phyloP scores from a whole-genome alignment of 1,139 yeast species.

The Chernovozyma sophiae-reginae region DNA sequence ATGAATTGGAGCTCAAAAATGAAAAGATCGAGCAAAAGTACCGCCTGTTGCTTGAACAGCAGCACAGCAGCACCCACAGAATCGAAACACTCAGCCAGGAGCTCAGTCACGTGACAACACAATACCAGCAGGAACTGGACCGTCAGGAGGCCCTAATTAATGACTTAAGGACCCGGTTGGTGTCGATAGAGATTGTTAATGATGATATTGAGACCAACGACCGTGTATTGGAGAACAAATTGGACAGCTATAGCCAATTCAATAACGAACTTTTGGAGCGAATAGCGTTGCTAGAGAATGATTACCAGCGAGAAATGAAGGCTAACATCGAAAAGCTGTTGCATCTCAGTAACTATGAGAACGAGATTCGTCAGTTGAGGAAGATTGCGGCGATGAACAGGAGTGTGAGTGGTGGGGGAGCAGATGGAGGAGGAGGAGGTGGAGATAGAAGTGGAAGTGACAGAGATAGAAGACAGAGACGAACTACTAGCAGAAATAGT shows the following conservation, averaged over 20 bases:
- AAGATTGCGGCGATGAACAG: too few relatives aligned
- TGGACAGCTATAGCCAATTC: slow-evolving; percentile 32
- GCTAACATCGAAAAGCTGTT: slow-evolving; percentile 28
- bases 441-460: background rate
- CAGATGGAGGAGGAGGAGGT: too few relatives aligned
- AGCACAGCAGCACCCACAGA: slow-evolving; percentile 12
- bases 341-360: slow-evolving; percentile 34
- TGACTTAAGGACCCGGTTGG: slow-evolving; percentile 28
- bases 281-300: slow-evolving; percentile 40
- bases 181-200: slow-evolving; percentile 37
- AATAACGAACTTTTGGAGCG: slow-evolving; percentile 41
- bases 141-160: slow-evolving; percentile 19
- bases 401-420: too few relatives aligned
- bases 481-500: background rate
- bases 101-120: slow-evolving; percentile 20
- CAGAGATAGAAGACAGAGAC: background rate
- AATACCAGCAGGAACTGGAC: slow-evolving; percentile 12
- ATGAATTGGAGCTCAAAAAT: slow-evolving; percentile 27
- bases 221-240: slow-evolving; percentile 28
- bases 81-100: slow-evolving; percentile 18
- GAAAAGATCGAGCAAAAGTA: slow-evolving; percentile 13
- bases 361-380: slow-evolving; percentile 12
- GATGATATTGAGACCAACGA: slow-evolving; percentile 41
- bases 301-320: slow-evolving; percentile 32
- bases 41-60: slow-evolving; percentile 14